A percentile compares a stretch with the other conserved stretches of the same genome.
Conservation (phyloP, 2,329 filamentous ascomycete species). For the Boeremia lycopersici region DNA sequence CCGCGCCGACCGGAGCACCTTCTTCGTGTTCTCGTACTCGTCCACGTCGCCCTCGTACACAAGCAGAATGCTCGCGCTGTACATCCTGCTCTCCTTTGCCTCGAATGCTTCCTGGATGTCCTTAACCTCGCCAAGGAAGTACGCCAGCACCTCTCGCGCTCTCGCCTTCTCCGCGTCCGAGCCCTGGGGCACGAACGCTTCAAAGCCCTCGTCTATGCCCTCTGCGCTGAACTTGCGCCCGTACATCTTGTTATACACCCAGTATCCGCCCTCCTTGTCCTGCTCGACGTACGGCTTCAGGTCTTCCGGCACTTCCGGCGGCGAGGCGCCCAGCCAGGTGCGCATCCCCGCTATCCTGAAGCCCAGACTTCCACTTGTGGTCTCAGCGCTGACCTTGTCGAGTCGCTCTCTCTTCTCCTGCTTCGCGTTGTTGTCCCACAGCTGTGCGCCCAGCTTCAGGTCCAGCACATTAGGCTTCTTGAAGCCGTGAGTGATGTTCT, state of each 20-base stretch:
- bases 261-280: constrained; percentile 59
- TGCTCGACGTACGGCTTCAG: constrained; percentile 43
- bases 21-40: constrained; percentile 55
- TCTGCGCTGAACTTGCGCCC: constrained; percentile 62
- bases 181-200: constrained; percentile 56
- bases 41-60: constrained; percentile 69
- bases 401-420: constrained; percentile 63
- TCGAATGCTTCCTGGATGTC: constrained; percentile 64
- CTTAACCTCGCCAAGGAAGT: constrained; percentile 54
- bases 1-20: constrained; percentile 26
- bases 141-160: constrained; percentile 55
- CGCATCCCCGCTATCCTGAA: constrained; percentile 72
- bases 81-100: constrained; percentile 70
- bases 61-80: constrained; percentile 67
- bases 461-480: constrained; percentile 87
- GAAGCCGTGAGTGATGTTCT: constrained; percentile 83
- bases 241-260: constrained; percentile 70
- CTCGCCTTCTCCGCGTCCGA: constrained; percentile 35
- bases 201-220: constrained; percentile 64
- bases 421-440: constrained; percentile 79
- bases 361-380: constrained; percentile 65
- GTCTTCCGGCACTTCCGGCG: constrained; percentile 28
- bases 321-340: constrained; percentile 53
- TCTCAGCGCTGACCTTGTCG: constrained; percentile 64
- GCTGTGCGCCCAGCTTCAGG: constrained; percentile 82